Conservation (phyloP, 352 stramenopile genomes). For the Phytophthora sp. region DNA sequence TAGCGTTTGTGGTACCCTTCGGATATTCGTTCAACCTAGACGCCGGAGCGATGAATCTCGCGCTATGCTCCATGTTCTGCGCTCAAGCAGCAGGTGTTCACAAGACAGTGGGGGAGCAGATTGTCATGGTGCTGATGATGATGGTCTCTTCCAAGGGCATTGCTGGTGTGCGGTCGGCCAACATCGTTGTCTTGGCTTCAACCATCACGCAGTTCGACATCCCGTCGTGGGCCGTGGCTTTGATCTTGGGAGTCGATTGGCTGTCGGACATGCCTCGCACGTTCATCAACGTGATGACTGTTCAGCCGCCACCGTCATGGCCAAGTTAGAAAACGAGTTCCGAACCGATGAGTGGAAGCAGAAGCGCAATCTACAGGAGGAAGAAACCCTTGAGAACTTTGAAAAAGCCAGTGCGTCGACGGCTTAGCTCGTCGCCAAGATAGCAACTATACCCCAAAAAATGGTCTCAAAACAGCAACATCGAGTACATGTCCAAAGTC, state of each 20-base stretch:
- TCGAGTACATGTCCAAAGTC: too few species aligned
- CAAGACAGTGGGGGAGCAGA: constrained; percentile 47
- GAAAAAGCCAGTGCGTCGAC: too few species aligned
- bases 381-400: too few species aligned
- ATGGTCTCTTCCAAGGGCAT: constrained; percentile 51
- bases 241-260: constrained; percentile 50
- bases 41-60: constrained; percentile 45
- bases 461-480: too few species aligned
- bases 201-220: constrained; percentile 50
- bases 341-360: constrained; percentile 44
- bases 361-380: too few species aligned
- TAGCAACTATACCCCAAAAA: too few species aligned
- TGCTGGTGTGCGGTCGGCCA: constrained; percentile 40
- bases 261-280: constrained; percentile 52
- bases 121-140: constrained; percentile 53
- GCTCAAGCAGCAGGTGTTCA: constrained; percentile 44
- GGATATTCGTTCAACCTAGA: constrained; percentile 66
- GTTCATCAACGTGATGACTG: constrained; percentile 52
- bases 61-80: constrained; percentile 46
- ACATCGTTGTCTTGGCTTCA: constrained; percentile 40
- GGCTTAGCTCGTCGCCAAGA: too few species aligned
- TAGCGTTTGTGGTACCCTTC: constrained; percentile 49
- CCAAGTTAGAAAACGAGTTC: constrained; percentile 56
- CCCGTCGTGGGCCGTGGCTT: constrained; percentile 45
- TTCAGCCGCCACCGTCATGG: constrained; percentile 45